Conservation (phyloP, 2,329 filamentous ascomycete genomes). For the Alternaria ethzedia region DNA sequence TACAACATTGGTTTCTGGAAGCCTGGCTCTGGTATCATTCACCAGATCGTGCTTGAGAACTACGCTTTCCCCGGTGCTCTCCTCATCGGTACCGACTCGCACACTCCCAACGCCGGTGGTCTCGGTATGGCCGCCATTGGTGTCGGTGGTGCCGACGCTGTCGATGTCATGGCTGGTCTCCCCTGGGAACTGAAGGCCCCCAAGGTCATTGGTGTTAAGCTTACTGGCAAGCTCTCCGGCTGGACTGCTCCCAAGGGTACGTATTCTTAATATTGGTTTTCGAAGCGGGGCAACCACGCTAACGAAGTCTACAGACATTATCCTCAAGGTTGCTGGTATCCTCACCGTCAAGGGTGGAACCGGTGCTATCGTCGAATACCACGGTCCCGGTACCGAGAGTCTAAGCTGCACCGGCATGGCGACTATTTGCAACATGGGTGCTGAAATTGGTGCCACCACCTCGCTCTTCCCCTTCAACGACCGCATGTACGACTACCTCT, state of each 20-base stretch:
- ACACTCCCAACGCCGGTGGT: slow-evolving; percentile 97
- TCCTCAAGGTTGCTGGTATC: slow-evolving; percentile 95
- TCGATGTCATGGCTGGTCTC: slow-evolving; percentile 96
- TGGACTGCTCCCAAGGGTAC: slow-evolving; percentile 93
- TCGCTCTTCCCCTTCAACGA: slow-evolving; percentile 98
- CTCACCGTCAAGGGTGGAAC: slow-evolving; percentile 98
- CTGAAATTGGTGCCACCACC: slow-evolving; percentile 80
- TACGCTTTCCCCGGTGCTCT: slow-evolving; percentile 99
- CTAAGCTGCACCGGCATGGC: slow-evolving; percentile 87
- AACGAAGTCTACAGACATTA: slow-evolving; percentile 72
- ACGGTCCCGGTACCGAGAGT: slow-evolving; percentile 73
- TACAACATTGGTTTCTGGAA: slow-evolving; percentile 99
- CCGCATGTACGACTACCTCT: slow-evolving; percentile 95
- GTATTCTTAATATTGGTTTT: slow-evolving; percentile 36
- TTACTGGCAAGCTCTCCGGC: slow-evolving; percentile 86
- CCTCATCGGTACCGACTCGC: slow-evolving; percentile 96
- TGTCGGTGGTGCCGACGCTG: slow-evolving; percentile 97
- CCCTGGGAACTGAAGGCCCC: slow-evolving; percentile 99
- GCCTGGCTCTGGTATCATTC: slow-evolving; percentile 98
- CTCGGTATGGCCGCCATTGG: slow-evolving; percentile 93
- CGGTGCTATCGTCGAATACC: slow-evolving; percentile 84
- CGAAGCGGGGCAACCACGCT: slow-evolving; percentile 13
- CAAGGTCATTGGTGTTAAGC: slow-evolving; percentile 94
- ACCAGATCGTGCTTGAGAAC: slow-evolving; percentile 98
- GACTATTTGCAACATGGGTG: slow-evolving; percentile 66